Percentiles rank a stretch among this genome's conserved stretches.
Evolutionary conservation across 148 eudicot species (phyloP).

Genomic region (Nyssa sinensis): DNA sequence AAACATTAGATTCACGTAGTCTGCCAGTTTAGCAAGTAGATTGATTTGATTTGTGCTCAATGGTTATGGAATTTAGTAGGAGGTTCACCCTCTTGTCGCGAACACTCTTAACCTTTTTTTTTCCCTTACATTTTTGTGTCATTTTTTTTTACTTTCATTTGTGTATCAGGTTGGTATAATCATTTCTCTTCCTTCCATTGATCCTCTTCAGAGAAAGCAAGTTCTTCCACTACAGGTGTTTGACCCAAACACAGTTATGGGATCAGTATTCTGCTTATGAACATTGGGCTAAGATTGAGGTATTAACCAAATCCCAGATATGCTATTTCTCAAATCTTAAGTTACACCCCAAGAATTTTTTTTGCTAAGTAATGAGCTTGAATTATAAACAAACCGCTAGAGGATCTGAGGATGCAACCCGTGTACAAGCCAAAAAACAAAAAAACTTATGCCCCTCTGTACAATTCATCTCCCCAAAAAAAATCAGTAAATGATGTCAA

Average conservation of each 20-base stretch:
- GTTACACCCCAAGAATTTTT: too few species aligned
- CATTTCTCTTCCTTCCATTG: slow-evolving; percentile 86
- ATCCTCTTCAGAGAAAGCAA: slow-evolving; percentile 78
- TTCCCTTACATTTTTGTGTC: too few species aligned
- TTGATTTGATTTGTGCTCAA: neutral
- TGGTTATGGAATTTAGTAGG: neutral
- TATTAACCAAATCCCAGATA: slow-evolving; percentile 20
- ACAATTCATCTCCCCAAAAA: too few species aligned
- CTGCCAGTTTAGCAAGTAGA: neutral
- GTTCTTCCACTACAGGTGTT: slow-evolving; percentile 81
- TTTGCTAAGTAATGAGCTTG: too few species aligned
- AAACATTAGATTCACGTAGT: neutral
- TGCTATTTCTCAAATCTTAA: too few species aligned
- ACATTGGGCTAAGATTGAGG: slow-evolving; percentile 99
- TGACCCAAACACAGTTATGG: slow-evolving; percentile 76
- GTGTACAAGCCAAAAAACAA: too few species aligned
- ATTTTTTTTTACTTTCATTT: neutral
- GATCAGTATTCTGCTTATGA: slow-evolving; percentile 81
- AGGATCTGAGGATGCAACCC: too few species aligned
- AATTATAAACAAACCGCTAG: too few species aligned
- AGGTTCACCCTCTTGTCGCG: too few species aligned
- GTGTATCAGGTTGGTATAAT: slow-evolving; percentile 88
- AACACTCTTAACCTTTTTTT: too few species aligned
- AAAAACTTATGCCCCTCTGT: too few species aligned
- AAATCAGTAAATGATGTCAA: too few species aligned